These are phyloP conservation scores for Raphanus sativus DNA, from an alignment of 345 rosid species.

Conservation along the genomic window DNA sequence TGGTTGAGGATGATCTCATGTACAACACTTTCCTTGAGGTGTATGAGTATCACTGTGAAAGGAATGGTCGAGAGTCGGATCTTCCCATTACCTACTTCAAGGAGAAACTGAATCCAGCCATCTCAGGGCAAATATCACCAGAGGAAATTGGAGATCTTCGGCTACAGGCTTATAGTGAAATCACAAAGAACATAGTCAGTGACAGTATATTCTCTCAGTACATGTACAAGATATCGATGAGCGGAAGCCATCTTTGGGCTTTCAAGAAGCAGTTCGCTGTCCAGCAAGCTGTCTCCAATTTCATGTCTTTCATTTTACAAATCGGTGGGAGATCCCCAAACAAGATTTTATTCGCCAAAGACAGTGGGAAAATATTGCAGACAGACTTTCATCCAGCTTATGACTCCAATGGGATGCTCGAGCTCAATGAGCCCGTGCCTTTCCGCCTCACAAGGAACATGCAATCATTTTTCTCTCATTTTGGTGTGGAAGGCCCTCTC, in stretches of 20 bases:
- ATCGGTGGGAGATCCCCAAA: constrained; percentile 96
- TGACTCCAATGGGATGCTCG: constrained; percentile 82
- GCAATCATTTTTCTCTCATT: constrained; percentile 89
- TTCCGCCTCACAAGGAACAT: constrained; percentile 96
- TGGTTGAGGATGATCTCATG: constrained; percentile 98
- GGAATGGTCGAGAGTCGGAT: constrained; percentile 87
- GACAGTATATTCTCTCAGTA: constrained; percentile 90
- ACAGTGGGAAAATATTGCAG: constrained; percentile 90
- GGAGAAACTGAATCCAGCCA: constrained; percentile 91
- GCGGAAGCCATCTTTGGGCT: constrained; percentile 92
- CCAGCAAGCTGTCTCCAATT: constrained; percentile 92
- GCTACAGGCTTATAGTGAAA: constrained; percentile 80
- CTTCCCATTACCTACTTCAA: constrained; percentile 85
- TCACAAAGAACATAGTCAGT: constrained; percentile 65
- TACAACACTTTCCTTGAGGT: constrained; percentile 97
- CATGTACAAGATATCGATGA: constrained; percentile 84
- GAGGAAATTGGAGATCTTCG: constrained; percentile 93
- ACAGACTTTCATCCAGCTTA: constrained; percentile 97
- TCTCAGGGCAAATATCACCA: constrained; percentile 80
- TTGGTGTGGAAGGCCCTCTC: constrained; percentile 92
- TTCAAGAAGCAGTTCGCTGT: constrained; percentile 94
- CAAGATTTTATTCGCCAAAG: constrained; percentile 89
- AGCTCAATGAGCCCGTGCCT: constrained; percentile 89
- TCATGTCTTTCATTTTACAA: constrained; percentile 95
- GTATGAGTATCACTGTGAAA: constrained; percentile 93